Evolutionary conservation across 176 grass and related monocot species (phyloP).

Genomic region (Eleusine coracana): DNA sequence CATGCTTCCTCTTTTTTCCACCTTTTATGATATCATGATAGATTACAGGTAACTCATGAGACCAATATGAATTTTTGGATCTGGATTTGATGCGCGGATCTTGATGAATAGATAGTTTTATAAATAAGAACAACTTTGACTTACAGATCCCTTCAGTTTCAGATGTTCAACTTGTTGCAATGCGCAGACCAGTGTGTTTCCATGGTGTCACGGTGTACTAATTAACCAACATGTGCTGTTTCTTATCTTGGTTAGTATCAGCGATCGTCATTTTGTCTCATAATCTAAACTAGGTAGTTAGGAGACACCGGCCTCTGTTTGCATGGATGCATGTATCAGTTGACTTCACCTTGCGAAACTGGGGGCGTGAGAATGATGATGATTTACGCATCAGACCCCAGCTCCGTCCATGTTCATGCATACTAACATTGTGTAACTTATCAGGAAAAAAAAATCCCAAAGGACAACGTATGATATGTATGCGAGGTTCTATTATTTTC

Average conservation of each 20-base stretch:
- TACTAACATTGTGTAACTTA: neutral
- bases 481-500: slow-evolving; percentile 15
- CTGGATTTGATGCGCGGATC: slow-evolving; percentile 1
- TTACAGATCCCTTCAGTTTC: neutral
- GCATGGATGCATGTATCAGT: slow-evolving; percentile 28
- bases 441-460: neutral
- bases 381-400: neutral
- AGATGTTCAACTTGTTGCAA: slow-evolving; percentile 33
- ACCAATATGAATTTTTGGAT: slow-evolving; percentile 20
- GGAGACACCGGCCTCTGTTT: slow-evolving; percentile 34
- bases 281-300: slow-evolving; percentile 44
- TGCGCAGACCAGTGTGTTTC: neutral
- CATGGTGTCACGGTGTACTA: slow-evolving; percentile 29
- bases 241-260: neutral
- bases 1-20: neutral
- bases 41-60: neutral
- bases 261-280: neutral
- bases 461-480: neutral
- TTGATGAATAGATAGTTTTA: slow-evolving; percentile 17
- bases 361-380: neutral
- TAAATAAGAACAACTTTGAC: slow-evolving; percentile 13
- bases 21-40: neutral
- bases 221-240: slow-evolving; percentile 11
- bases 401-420: slow-evolving; percentile 20
- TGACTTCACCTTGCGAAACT: slow-evolving; percentile 37